Evolutionary conservation across 495 filamentous ascomycete genomes (phyloP).

Genomic region (Neurospora terricola): DNA sequence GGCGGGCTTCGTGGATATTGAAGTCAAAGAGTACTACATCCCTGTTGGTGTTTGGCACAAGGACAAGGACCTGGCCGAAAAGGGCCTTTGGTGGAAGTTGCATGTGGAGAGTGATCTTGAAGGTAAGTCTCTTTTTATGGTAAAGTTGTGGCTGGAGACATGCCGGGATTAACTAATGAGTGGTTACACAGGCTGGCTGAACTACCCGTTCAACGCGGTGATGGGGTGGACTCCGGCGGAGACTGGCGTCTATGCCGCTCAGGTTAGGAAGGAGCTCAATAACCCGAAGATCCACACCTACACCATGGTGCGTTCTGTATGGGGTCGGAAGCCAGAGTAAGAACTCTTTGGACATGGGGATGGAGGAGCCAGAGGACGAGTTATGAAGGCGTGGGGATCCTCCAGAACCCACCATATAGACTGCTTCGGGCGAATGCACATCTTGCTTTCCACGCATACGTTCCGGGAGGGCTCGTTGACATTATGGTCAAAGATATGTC

Average conservation of each 20-base stretch:
- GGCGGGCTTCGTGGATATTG: conserved; percentile 38
- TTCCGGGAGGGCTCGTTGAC: too few relatives aligned
- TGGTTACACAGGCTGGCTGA: background rate
- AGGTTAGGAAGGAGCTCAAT: conserved; percentile 24
- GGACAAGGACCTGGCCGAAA: conserved; percentile 34
- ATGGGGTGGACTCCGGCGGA: conserved; percentile 26
- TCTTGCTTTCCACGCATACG: too few relatives aligned
- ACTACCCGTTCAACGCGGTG: conserved; percentile 1
- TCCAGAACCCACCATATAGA: background rate
- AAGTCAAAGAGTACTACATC: conserved; percentile 11
- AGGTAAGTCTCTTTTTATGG: conserved; percentile 12
- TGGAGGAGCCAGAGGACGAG: background rate
- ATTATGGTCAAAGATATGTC: too few relatives aligned
- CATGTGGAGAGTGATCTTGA: conserved; percentile 22
- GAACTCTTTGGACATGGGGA: background rate
- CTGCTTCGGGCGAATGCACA: background rate
- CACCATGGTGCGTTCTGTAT: conserved; percentile 19
- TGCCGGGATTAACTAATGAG: background rate
- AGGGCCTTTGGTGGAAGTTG: conserved; percentile 32
- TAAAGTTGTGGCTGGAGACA: background rate
- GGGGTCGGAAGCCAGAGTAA: conserved; percentile 23
- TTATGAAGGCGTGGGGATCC: background rate
- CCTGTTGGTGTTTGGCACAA: conserved; percentile 9
- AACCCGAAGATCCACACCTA: conserved; percentile 19
- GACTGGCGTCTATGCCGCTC: conserved; percentile 23